Base-by-base conservation (phyloP, 2,329 filamentous ascomycete species). In the Whalleya microplaca region DNA sequence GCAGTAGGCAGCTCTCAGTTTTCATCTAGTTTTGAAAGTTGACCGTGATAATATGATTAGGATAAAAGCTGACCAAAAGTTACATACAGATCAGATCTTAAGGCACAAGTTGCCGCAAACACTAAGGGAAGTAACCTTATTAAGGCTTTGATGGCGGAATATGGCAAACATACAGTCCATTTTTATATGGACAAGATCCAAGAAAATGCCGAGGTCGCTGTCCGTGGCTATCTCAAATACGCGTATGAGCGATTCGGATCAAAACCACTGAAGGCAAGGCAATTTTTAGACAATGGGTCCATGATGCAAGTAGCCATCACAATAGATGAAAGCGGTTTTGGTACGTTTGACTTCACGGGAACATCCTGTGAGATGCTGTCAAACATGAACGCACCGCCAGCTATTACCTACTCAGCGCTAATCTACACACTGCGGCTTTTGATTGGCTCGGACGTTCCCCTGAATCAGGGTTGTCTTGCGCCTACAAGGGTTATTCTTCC, bases 1-100 rank as follows among this genome's bases (percentile, higher is more conserved):
- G n/a, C n/a, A n/a, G n/a, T n/a, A n/a, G n/a, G n/a, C n/a, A n/a
- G n/a, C n/a, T n/a, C n/a, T n/a, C n/a, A n/a, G n/a, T n/a, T n/a
- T n/a, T n/a, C n/a, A n/a, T n/a, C n/a, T n/a, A n/a, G n/a, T n/a
- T n/a, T n/a, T n/a, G n/a, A n/a, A n/a, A n/a, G n/a, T n/a, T n/a
- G n/a, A n/a, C n/a, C n/a, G n/a, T n/a, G n/a, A n/a, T n/a, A n/a
- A n/a, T n/a, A n/a, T n/a, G n/a, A n/a, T n/a, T n/a, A n/a, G n/a
- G n/a, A n/a, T n/a, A n/a, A n/a, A n/a, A n/a, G n/a, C n/a, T n/a
- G n/a, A n/a, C n/a, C n/a, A n/a, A n/a, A n/a, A n/a, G n/a, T n/a
- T n/a, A n/a, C n/a, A n/a, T n/a, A n/a, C n/a, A n/a, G n/a, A 76
- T 92, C 63, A 91, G 89, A 92, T 68, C 77, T 92, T n/a, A 90